A percentile compares a stretch with the other conserved stretches of the same genome.
Evolutionary conservation across 305 asterid genomes (phyloP).

Genomic region (Petunia hybrid): DNA sequence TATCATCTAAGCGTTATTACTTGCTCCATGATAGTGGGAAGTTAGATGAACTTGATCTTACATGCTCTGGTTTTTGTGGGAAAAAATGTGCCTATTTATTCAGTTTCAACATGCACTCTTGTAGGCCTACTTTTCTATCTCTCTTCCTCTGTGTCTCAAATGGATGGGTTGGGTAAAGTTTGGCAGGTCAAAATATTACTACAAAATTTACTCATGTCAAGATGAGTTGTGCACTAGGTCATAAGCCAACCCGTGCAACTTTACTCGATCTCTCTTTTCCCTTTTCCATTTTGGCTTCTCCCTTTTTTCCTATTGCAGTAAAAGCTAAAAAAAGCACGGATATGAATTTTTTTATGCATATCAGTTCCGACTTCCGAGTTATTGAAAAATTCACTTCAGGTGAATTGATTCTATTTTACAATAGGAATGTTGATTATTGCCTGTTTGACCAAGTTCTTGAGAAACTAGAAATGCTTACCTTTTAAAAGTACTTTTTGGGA

Average conservation of each 20-base stretch:
- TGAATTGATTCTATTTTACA: background rate
- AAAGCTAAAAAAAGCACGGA: background rate
- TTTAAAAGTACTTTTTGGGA: background rate
- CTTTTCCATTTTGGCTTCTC: background rate
- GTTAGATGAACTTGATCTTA: conserved; percentile 15
- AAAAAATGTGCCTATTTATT: conserved; percentile 11
- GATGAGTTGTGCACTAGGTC: conserved; percentile 19
- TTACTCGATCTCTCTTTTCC: conserved; percentile 5
- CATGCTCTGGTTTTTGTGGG: conserved; percentile 20
- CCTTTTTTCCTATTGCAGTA: background rate
- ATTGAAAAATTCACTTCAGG: background rate
- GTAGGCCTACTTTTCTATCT: background rate
- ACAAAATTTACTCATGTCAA: conserved; percentile 19
- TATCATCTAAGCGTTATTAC: conserved; percentile 5
- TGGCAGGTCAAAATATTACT: conserved; percentile 13
- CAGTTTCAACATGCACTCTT: background rate
- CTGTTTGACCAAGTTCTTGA: background rate
- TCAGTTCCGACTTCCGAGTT: conserved; percentile 18
- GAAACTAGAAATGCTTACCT: background rate
- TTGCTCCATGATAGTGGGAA: background rate
- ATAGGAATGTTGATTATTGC: background rate
- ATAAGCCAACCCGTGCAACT: background rate
- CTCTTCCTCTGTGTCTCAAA: background rate
- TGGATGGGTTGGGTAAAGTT: background rate
- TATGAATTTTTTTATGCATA: background rate